phyloP scores from a whole-genome alignment of 73 alveolate genomes.

The Paramecium primaurelia region DNA sequence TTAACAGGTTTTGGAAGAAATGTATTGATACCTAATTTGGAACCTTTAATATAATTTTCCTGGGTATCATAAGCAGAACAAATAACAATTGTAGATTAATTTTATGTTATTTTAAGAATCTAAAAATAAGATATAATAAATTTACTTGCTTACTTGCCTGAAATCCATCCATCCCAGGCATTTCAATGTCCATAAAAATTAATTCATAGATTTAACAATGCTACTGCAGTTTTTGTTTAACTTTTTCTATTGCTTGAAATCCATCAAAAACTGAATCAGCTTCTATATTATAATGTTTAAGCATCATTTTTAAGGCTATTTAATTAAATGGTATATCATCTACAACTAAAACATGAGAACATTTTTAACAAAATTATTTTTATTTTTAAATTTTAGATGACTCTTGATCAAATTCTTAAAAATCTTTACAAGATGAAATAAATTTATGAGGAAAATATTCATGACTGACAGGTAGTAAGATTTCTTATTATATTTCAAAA shows the following conservation, averaged over 20 bases:
- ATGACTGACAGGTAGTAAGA: neutral
- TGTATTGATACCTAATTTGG: neutral
- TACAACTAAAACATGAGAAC: neutral
- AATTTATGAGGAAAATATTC: neutral
- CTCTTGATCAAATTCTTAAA: neutral
- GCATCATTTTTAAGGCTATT: conserved; percentile 9
- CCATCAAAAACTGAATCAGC: conserved; percentile 41
- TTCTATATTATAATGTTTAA: neutral
- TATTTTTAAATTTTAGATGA: neutral
- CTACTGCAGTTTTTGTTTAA: neutral
- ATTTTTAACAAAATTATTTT: neutral
- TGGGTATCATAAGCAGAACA: neutral
- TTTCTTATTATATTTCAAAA: neutral
- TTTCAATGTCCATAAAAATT: conserved; percentile 41
- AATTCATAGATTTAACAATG: neutral
- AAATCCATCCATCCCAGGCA: conserved; percentile 43
- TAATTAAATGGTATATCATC: conserved; percentile 40
- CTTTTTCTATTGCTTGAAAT: neutral
- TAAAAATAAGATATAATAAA: neutral
- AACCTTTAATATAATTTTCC: neutral
- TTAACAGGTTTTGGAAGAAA: neutral
- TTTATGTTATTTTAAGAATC: neutral
- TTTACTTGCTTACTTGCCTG: neutral
- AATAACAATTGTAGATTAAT: neutral
- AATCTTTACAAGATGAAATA: neutral